Evolutionary conservation across 805 yeast genomes (phyloP).

Genomic region (Pichia insulana): DNA sequence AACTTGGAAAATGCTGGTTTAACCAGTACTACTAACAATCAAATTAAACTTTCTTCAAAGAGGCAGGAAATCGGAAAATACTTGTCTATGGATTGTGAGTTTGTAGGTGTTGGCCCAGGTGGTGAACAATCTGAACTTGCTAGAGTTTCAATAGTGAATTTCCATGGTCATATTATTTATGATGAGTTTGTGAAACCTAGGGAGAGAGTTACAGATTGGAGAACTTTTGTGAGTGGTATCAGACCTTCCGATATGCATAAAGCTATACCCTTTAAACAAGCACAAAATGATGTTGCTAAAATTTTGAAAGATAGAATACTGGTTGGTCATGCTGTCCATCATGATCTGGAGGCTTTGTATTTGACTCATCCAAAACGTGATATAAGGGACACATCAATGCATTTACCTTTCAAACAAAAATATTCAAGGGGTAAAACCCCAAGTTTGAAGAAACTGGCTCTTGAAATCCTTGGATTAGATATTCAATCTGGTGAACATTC

Average conservation of each 20-base stretch:
- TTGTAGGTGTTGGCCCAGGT: constrained; percentile 80
- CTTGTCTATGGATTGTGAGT: constrained; percentile 85
- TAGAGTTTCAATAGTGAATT: constrained; percentile 81
- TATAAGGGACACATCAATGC: constrained; percentile 70
- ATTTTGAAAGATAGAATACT: constrained; percentile 48
- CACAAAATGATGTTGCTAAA: constrained; percentile 48
- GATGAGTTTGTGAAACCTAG: constrained; percentile 72
- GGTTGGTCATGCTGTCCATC: constrained; percentile 80
- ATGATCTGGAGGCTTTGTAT: constrained; percentile 63
- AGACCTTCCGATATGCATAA: constrained; percentile 56
- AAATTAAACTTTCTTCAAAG: neutral
- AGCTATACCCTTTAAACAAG: constrained; percentile 61
- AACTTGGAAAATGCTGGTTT: neutral
- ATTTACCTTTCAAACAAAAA: constrained; percentile 45
- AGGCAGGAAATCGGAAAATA: constrained; percentile 52
- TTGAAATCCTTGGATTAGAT: constrained; percentile 45
- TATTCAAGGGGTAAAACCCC: constrained; percentile 66
- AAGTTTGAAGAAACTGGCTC: constrained; percentile 54
- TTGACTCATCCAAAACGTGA: constrained; percentile 56
- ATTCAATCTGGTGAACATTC: constrained; percentile 76
- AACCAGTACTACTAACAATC: too few relatives aligned
- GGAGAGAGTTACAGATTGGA: constrained; percentile 77
- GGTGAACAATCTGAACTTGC: constrained; percentile 70
- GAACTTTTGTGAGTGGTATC: constrained; percentile 89
- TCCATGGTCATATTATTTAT: constrained; percentile 59